A percentile compares a stretch with the other conserved stretches of the same genome.
phyloP scores from a whole-genome alignment of 495 filamentous ascomycete species.

The Peziza echinospora region DNA sequence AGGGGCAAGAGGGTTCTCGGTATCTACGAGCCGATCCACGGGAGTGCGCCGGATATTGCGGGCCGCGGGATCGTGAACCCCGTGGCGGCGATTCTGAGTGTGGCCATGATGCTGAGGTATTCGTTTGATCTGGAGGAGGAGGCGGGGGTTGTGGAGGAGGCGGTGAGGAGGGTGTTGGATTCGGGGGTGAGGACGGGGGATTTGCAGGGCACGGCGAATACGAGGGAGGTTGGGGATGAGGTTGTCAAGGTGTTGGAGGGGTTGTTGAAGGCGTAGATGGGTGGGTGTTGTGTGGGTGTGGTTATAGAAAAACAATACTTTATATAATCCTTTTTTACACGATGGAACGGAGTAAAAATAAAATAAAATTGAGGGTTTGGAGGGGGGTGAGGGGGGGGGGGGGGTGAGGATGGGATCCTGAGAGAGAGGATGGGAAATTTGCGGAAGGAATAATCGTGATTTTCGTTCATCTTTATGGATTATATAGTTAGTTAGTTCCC shows the following conservation, averaged over 20 bases:
- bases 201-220: constrained; percentile 50
- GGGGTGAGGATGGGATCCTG: too few species aligned
- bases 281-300: too few species aligned
- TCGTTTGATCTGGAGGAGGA: constrained; percentile 55
- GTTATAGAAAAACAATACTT: too few species aligned
- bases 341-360: too few species aligned
- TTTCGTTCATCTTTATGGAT: too few species aligned
- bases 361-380: too few species aligned
- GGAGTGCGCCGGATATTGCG: constrained; percentile 53
- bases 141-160: constrained; percentile 54
- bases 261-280: constrained; percentile 20
- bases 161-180: constrained; percentile 58
- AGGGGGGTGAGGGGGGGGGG: too few species aligned
- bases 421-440: too few species aligned
- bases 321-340: too few species aligned
- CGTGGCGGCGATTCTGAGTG: constrained; percentile 61
- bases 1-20: constrained; percentile 50
- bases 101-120: constrained; percentile 84
- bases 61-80: constrained; percentile 79
- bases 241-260: constrained; percentile 46
- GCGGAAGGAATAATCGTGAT: too few species aligned
- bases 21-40: constrained; percentile 97
- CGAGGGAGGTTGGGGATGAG: constrained; percentile 63
- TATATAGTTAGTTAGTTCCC: too few species aligned
- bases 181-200: constrained; percentile 53